A percentile compares a stretch with the other conserved stretches of the same genome.
phyloP scores from a whole-genome alignment of 129 eudicot species.

The Gnaphalium uliginosum region DNA sequence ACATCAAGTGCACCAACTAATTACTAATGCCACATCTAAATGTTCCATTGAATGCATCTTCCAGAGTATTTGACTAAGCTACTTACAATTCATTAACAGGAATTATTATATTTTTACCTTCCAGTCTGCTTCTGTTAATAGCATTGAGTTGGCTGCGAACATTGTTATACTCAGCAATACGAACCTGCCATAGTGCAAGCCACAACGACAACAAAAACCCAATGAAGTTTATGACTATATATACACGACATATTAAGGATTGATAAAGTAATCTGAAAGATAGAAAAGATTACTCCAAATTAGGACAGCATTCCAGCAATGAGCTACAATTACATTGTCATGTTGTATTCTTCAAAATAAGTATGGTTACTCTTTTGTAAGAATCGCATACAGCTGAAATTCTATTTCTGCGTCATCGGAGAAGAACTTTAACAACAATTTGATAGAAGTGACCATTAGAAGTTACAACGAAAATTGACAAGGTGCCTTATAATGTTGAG shows the following conservation, averaged over 20 bases:
- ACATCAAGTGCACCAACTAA: constrained; percentile 4
- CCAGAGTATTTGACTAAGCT: constrained; percentile 27
- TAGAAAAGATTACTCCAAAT: background rate
- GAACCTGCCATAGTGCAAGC: constrained; percentile 55
- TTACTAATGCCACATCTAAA: background rate
- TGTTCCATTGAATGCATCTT: constrained; percentile 56
- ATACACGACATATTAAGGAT: background rate
- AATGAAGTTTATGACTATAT: background rate
- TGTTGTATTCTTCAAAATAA: background rate
- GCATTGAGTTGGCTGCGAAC: constrained; percentile 94
- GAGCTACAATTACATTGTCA: background rate
- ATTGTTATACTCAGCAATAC: constrained; percentile 91
- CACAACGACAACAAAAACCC: constrained; percentile 1
- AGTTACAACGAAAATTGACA: background rate
- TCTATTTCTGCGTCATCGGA: background rate
- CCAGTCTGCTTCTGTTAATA: constrained; percentile 90
- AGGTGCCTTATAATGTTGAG: background rate
- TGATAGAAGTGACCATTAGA: background rate
- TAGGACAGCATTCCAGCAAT: background rate
- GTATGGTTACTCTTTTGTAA: background rate
- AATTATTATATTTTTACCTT: constrained; percentile 80
- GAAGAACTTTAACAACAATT: background rate
- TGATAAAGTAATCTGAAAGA: background rate
- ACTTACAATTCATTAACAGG: constrained; percentile 77
- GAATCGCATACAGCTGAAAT: background rate